Base-by-base conservation (phyloP, 2,329 filamentous ascomycete species). In the Fusarium albidum region DNA sequence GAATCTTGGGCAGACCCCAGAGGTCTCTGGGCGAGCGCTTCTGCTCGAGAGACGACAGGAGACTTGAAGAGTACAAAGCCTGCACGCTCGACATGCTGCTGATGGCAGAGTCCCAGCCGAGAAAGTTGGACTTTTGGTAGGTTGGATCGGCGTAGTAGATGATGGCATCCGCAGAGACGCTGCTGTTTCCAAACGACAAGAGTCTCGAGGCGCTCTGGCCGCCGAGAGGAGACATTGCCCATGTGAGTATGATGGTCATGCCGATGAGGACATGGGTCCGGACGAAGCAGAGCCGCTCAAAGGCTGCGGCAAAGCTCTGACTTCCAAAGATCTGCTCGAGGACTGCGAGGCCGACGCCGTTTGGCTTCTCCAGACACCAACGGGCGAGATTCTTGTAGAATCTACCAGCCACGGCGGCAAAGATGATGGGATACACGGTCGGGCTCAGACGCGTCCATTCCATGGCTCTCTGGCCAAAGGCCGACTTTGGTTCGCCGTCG, bases 321-420 rank as follows among this genome's bases (percentile, higher is more conserved):
- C 51, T 54, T 7, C 51, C 51, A 3, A 50, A 54, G 25, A 54
- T 40, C 27, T 54, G 51, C 18, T 54, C 51, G 6, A 54, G 39
- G 11, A 31, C 33, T 13, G 33, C 51, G 11, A 54, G 21, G 11
- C 33, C n/a, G 17, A 54, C 38, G 3, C 51, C 51, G 6, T 34
- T 7, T 15, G 26, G 28, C 9, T 44, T 41, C 27, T 54, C 51
- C 3, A 54, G 21, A 5, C 51, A 31, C 45, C 51, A 54, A 29
- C 51, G 51, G 4, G 51, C 45, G 11, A 54, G 10, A 26, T 40
- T 49, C 25, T 49, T 54, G 13, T 39, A 54, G 14, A 54, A 54
- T 3, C 51, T 47, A 9, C 51, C 15, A 9, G 39, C 33, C 3
- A 50, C 32, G 2, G 51, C 51, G 6, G 51, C 51, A 26, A 49